phyloP scores from a whole-genome alignment of 768 basidiomycete species.

The Calocybe gangraenosa region DNA sequence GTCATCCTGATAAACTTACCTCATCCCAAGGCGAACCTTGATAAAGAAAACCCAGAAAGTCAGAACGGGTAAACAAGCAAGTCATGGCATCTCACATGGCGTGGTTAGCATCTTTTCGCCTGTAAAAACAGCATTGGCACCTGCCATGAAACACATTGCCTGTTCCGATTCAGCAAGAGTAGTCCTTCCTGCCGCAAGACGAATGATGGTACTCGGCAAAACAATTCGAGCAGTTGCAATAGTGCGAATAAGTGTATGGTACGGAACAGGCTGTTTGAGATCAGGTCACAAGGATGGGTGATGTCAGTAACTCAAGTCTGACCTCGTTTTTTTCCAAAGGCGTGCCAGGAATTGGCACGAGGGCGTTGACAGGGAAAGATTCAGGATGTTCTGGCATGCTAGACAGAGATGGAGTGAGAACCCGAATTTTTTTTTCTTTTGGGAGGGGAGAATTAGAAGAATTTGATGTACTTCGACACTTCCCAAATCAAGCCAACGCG shows the following conservation, averaged over 20 bases:
- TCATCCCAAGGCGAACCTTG: conserved; percentile 93
- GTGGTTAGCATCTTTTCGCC: conserved; percentile 98
- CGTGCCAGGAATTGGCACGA: conserved; percentile 94
- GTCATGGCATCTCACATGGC: conserved; percentile 60
- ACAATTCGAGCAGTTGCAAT: conserved; percentile 94
- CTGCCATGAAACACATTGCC: conserved; percentile 98
- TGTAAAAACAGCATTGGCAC: conserved; percentile 98
- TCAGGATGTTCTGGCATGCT: conserved; percentile 98
- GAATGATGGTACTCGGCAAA: conserved; percentile 88
- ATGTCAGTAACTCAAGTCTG: conserved; percentile 13
- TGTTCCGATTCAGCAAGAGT: conserved; percentile 88
- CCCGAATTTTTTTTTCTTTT: not conserved
- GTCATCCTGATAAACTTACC: conserved; percentile 31
- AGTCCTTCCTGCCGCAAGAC: conserved; percentile 91
- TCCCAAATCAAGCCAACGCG: conserved; percentile 93
- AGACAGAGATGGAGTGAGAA: conserved; percentile 14
- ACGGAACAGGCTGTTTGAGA: conserved; percentile 60
- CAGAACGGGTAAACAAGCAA: conserved; percentile 4
- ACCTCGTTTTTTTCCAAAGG: conserved; percentile 91
- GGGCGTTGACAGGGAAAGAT: conserved; percentile 96
- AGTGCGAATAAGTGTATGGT: conserved; percentile 85
- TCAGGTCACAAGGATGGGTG: not conserved
- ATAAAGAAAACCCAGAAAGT: conserved; percentile 7
- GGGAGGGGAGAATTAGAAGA: conserved; percentile 3
- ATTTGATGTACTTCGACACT: conserved; percentile 69